phyloP scores from a whole-genome alignment of 768 basidiomycete species.

The Hypholoma sublateritium region DNA sequence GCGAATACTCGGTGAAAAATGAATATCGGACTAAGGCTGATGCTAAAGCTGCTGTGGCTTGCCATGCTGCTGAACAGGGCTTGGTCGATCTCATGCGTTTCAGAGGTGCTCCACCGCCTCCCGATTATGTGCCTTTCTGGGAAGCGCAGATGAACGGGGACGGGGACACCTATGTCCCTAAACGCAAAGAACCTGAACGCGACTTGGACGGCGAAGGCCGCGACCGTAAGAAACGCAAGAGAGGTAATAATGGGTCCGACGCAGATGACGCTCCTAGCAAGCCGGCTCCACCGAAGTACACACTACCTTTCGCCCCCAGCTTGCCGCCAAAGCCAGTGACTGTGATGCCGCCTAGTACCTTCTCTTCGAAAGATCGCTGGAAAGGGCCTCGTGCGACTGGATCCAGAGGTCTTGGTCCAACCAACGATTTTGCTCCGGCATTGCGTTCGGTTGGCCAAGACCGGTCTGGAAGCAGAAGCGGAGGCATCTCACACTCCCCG shows the following conservation, averaged over 20 bases:
- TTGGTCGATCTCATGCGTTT: conserved; percentile 62
- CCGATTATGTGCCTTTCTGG: conserved; percentile 41
- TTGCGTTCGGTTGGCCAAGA: conserved; percentile 26
- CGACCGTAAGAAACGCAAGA: conserved; percentile 27
- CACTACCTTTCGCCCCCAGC: not conserved
- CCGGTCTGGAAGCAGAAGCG: conserved; percentile 29
- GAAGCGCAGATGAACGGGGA: conserved; percentile 24
- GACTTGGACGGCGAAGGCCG: conserved; percentile 26
- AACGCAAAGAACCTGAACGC: conserved; percentile 36
- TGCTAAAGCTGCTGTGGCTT: conserved; percentile 58
- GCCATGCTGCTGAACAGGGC: conserved; percentile 53
- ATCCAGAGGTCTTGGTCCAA: conserved; percentile 27
- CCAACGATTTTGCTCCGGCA: conserved; percentile 23
- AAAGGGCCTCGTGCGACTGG: conserved; percentile 27
- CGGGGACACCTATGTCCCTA: conserved; percentile 26
- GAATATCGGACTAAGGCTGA: conserved; percentile 60
- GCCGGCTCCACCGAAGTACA: conserved; percentile 7
- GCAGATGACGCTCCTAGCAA: conserved; percentile 1
- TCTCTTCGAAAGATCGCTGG: conserved; percentile 14
- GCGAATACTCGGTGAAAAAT: conserved; percentile 43
- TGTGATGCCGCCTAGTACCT: conserved; percentile 1
- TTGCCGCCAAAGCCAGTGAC: conserved; percentile 11
- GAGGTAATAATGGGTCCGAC: conserved; percentile 18
- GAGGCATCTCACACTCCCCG: conserved; percentile 15
- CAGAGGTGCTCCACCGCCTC: conserved; percentile 43